Base-by-base conservation (phyloP, 1,284 basidiomycete genomes). In the Puccinia hordei region DNA sequence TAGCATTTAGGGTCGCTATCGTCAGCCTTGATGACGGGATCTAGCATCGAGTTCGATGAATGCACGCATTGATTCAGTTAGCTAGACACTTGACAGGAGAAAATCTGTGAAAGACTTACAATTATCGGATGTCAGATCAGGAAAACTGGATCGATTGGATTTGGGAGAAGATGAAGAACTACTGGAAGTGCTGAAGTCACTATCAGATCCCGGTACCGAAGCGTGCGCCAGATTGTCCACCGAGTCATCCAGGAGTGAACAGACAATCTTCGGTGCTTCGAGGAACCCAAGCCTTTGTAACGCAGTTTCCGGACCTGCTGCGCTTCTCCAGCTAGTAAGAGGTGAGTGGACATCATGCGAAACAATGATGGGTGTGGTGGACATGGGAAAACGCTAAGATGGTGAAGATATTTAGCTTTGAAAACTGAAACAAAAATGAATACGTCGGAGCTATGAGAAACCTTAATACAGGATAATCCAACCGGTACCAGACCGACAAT, bases 101-200 rank as follows among this genome's bases (percentile, higher is more conserved):
- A 59, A 59, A 15, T 30, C 13, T 59, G 27, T 12, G 3, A 33
- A 59, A 59, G 12, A n/a, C 57, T 59, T 27, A 59, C 57, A 27
- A 59, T 59, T 27, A 59, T 59, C 27, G 27, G 57, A 59, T 12
- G 24, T 13, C 57, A 33, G 4, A 17, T 2, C 17, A 33, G 57
- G 57, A n/a, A 59, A 59, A 15, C 24, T 59, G 57, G 57, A 59
- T 6, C 57, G 57, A 15, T 30, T 59, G 27, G 57, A 59, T 59
- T 30, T 59, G 10, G 57, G 57, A 33, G 57, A 59, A 27, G 27
- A 59, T 24, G 57, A 59, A 59, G 27, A 10, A 15, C 27, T 59
- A 12, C 57, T 59, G 6, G 27, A 33, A 17, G 2, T 27, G 57
- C 57, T 59, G 27, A 15, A 59, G 10, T 33, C 57, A 17, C 24